These are phyloP conservation scores for Catenaria anguillulae DNA, from an alignment of 371 early-diverging fungal species.

Conservation along the genomic window DNA sequence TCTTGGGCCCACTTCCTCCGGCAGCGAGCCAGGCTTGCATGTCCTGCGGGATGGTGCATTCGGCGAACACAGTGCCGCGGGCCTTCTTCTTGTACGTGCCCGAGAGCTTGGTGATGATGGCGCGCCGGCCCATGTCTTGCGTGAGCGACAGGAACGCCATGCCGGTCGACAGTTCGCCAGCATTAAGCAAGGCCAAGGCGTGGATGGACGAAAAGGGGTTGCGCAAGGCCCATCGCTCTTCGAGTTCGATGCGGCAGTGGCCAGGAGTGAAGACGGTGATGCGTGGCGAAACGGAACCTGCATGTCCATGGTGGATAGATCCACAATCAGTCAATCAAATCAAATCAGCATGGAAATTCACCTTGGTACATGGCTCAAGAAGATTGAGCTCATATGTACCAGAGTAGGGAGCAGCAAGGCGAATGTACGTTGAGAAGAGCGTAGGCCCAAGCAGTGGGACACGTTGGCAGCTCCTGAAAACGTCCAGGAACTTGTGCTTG, in stretches of 20 bases:
- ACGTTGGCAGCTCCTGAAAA: not conserved
- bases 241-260: not conserved
- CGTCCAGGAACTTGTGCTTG: not conserved
- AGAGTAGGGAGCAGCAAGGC: conserved; percentile 3
- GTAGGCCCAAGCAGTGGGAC: not conserved
- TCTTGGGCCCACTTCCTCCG: not conserved
- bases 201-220: conserved; percentile 3
- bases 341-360: not conserved
- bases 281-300: not conserved
- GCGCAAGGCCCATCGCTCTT: conserved; percentile 1
- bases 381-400: not conserved
- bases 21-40: not conserved
- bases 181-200: conserved; percentile 5
- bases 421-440: not conserved
- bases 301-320: not conserved
- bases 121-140: not conserved
- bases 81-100: conserved; percentile 3
- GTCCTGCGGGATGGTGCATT: not conserved
- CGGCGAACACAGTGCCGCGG: conserved; percentile 2
- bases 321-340: not conserved
- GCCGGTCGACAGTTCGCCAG: conserved; percentile 2
- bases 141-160: not conserved
- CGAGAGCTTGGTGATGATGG: conserved; percentile 4
- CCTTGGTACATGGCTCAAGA: too few relatives aligned
- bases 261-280: not conserved